phyloP scores from a whole-genome alignment of 352 stramenopile species.

The Globisporangium cylindrosporum region DNA sequence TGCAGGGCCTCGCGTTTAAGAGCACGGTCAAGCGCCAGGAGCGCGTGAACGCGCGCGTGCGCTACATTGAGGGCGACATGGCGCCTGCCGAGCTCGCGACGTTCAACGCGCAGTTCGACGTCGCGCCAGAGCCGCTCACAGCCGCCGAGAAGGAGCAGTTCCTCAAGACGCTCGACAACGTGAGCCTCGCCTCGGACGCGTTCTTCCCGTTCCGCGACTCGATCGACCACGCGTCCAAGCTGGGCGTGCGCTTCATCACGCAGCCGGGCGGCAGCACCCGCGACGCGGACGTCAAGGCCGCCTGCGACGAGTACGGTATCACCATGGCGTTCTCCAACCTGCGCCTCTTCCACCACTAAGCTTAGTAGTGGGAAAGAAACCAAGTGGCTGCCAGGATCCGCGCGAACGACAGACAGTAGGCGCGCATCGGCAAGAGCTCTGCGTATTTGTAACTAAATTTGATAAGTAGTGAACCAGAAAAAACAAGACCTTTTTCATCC shows the following conservation, averaged over 20 bases:
- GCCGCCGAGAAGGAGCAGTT: constrained; percentile 94
- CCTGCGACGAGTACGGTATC: constrained; percentile 98
- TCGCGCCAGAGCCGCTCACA: constrained; percentile 92
- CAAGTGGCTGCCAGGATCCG: not conserved
- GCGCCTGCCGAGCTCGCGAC: constrained; percentile 91
- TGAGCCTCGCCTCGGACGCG: constrained; percentile 97
- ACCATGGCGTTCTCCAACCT: constrained; percentile 98
- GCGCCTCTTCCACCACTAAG: constrained; percentile 99
- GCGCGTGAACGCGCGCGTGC: constrained; percentile 98
- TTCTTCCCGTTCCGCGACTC: constrained; percentile 99
- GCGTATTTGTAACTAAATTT: constrained; percentile 4
- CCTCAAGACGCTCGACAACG: constrained; percentile 83
- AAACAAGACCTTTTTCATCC: not conserved
- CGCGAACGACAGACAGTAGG: not conserved
- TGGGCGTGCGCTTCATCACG: constrained; percentile 97
- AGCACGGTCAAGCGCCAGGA: constrained; percentile 97
- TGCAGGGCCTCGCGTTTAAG: constrained; percentile 96
- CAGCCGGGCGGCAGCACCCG: constrained; percentile 91
- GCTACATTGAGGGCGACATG: constrained; percentile 99
- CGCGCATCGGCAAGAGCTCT: constrained; percentile 2
- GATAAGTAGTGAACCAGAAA: constrained; percentile 1
- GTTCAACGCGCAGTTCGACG: constrained; percentile 96
- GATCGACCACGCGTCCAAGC: constrained; percentile 95
- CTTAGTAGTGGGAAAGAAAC: not conserved
- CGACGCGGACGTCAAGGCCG: constrained; percentile 90